These are phyloP conservation scores for Polyporus tsugae DNA, from an alignment of 1,284 basidiomycete species.

Conservation along the genomic window DNA sequence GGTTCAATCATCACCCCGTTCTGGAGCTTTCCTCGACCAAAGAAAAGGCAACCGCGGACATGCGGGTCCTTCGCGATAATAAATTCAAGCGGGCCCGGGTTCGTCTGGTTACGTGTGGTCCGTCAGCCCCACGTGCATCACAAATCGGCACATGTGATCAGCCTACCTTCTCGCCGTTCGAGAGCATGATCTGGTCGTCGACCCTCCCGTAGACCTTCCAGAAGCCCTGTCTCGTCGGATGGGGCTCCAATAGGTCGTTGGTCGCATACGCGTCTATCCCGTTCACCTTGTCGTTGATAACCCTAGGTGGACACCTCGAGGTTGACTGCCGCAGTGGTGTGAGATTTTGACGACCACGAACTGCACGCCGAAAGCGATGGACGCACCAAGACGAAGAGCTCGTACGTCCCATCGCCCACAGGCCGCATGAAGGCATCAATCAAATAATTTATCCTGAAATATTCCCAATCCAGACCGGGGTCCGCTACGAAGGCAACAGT, in stretches of 20 bases:
- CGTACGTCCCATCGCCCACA: slow-evolving; percentile 10
- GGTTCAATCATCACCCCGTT: slow-evolving; percentile 44
- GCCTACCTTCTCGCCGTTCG: slow-evolving; percentile 26
- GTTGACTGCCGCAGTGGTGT: background rate
- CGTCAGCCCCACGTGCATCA: background rate
- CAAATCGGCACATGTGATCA: no score
- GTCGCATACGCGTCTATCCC: slow-evolving; percentile 14
- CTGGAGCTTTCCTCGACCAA: slow-evolving; percentile 52
- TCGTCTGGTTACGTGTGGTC: slow-evolving; percentile 26
- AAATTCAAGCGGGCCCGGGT: slow-evolving; percentile 37
- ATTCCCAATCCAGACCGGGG: slow-evolving; percentile 11
- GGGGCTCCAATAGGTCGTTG: slow-evolving; percentile 10
- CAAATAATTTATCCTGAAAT: background rate
- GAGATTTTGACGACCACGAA: background rate
- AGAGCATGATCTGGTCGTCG: slow-evolving; percentile 18
- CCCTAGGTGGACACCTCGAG: background rate
- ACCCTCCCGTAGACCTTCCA: slow-evolving; percentile 18
- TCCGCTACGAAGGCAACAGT: background rate
- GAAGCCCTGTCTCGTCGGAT: slow-evolving; percentile 9
- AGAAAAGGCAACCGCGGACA: slow-evolving; percentile 44
- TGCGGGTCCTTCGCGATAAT: slow-evolving; percentile 42
- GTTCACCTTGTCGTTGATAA: slow-evolving; percentile 3
- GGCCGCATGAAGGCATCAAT: slow-evolving; percentile 2
- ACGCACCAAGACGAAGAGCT: slow-evolving; percentile 12
- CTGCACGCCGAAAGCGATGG: background rate